These are phyloP conservation scores for Fusarium sp. DNA, from an alignment of 2,329 filamentous ascomycete species.

Conservation along the genomic window DNA sequence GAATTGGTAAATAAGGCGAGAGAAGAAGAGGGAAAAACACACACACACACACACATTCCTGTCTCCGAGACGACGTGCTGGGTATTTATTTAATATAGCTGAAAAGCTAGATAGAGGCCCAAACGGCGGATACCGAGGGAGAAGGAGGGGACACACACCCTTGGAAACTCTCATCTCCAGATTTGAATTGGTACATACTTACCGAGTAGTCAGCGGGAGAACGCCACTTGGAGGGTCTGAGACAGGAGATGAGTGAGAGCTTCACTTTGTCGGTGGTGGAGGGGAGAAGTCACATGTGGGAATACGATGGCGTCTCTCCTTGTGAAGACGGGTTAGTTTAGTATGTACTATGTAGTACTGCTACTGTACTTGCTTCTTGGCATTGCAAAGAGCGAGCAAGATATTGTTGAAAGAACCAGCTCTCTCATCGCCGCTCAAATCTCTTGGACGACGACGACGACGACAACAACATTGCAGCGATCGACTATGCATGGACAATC, in stretches of 20 bases:
- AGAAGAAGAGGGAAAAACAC: not conserved
- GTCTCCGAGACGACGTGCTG: constrained; percentile 7
- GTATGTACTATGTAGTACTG: too few relatives aligned
- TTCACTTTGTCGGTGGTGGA: constrained; percentile 3
- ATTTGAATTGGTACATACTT: not conserved
- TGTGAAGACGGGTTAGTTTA: not conserved
- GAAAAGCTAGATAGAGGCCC: constrained; percentile 7
- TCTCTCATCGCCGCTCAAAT: too few relatives aligned
- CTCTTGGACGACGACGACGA: too few relatives aligned
- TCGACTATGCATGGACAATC: too few relatives aligned
- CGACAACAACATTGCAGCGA: too few relatives aligned
- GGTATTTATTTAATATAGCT: not conserved
- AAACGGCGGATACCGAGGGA: constrained; percentile 23
- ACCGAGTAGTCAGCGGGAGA: constrained; percentile 29
- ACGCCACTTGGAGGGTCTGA: constrained; percentile 22
- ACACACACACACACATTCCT: not conserved
- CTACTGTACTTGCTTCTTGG: not conserved
- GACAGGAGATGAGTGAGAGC: constrained; percentile 6
- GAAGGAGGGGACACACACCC: not conserved
- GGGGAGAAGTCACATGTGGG: constrained; percentile 31
- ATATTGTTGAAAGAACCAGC: too few relatives aligned
- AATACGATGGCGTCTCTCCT: constrained; percentile 1
- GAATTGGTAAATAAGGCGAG: too few relatives aligned
- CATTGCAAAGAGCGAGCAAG: not conserved
- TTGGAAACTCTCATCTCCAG: constrained; percentile 3